Evolutionary conservation across 164 flowering plant species (phyloP).

Genomic region (Pachysandra terminalis): DNA sequence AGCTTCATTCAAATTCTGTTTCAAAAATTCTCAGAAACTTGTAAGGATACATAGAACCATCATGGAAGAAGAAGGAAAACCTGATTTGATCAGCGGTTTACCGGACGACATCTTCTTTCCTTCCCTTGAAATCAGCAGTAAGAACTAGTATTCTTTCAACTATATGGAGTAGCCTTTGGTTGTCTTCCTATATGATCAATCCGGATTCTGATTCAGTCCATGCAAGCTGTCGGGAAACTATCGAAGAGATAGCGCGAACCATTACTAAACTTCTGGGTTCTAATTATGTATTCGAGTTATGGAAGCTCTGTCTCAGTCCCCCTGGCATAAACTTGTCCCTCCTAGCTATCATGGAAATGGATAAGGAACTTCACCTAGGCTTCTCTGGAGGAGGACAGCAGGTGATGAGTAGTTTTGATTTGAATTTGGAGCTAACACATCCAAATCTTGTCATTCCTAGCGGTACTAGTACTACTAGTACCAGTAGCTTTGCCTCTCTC

Average conservation of each 20-base stretch:
- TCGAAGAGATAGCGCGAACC: not conserved
- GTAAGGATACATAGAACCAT: not conserved
- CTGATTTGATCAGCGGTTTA: slow-evolving; percentile 3
- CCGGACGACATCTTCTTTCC: not conserved
- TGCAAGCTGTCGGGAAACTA: not conserved
- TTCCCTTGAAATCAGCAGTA: slow-evolving; percentile 2
- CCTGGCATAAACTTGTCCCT: not conserved
- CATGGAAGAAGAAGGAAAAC: slow-evolving; percentile 1
- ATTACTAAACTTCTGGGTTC: not conserved
- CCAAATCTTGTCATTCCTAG: not conserved
- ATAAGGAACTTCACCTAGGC: slow-evolving; percentile 15
- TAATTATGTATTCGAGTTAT: not conserved
- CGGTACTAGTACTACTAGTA: not conserved
- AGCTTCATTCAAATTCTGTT: too few species aligned
- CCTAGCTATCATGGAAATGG: slow-evolving; percentile 7
- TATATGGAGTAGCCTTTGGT: slow-evolving; percentile 1
- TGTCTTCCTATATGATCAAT: too few species aligned
- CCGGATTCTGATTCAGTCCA: not conserved
- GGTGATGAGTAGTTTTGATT: not conserved
- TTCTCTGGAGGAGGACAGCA: slow-evolving; percentile 1
- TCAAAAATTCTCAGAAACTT: too few species aligned
- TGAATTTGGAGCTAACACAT: not conserved
- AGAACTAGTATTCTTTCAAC: slow-evolving; percentile 3
- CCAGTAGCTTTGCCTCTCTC: slow-evolving; percentile 6
- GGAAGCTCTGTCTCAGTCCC: not conserved